A percentile compares a stretch with the other conserved stretches of the same genome.
Conservation (phyloP, 1,284 basidiomycete genomes). For the Cerrena zonata region DNA sequence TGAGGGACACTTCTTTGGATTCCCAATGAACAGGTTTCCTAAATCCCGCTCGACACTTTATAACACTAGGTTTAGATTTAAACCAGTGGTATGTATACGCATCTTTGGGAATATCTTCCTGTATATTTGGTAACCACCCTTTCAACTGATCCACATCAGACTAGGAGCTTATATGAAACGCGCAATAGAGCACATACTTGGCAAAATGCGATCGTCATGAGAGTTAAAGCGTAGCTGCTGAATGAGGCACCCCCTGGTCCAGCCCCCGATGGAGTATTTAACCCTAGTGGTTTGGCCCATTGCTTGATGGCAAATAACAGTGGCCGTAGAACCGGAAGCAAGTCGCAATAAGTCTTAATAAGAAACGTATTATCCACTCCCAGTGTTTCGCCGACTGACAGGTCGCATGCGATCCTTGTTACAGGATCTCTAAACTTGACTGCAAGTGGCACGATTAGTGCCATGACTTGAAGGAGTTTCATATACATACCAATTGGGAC, state of each 20-base stretch:
- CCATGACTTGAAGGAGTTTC: not conserved
- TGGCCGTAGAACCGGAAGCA: conserved; percentile 36
- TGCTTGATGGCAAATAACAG: conserved; percentile 43
- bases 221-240: conserved; percentile 51
- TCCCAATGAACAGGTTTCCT: conserved; percentile 20
- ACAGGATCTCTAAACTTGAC: conserved; percentile 47
- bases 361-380: conserved; percentile 48
- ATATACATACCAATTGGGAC: conserved; percentile 47
- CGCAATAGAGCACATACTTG: conserved; percentile 48
- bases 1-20: conserved; percentile 20
- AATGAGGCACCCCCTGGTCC: conserved; percentile 32
- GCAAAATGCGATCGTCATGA: conserved; percentile 53
- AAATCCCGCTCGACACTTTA: conserved; percentile 37
- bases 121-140: conserved; percentile 46
- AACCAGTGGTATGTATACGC: conserved; percentile 30
- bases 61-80: conserved; percentile 17
- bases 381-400: conserved; percentile 55
- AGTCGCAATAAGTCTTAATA: conserved; percentile 41
- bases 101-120: conserved; percentile 30
- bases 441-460: conserved; percentile 17
- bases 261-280: conserved; percentile 39
- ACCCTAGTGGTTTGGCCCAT: conserved; percentile 47
- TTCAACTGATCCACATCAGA: conserved; percentile 29
- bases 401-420: conserved; percentile 42
- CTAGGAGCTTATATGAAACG: no score